Evolutionary conservation across 495 filamentous ascomycete species (phyloP).

Genomic region (Echria macrotheca): DNA sequence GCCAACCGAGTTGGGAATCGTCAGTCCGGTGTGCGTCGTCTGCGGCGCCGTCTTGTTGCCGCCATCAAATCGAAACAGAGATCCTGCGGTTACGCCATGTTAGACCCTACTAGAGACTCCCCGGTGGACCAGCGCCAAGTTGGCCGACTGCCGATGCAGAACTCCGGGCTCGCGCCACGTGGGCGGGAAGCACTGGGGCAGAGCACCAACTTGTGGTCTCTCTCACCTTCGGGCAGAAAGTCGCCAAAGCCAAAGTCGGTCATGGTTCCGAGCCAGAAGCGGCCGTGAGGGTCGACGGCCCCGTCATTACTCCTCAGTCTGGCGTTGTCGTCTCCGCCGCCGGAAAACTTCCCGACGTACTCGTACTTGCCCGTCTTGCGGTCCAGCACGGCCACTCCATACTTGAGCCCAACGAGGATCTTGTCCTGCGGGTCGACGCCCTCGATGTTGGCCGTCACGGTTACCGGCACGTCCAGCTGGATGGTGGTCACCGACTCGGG

Average conservation of each 20-base stretch:
- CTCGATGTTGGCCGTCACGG: constrained; percentile 80
- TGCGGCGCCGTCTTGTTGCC: constrained; percentile 14
- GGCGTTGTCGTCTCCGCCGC: constrained; percentile 40
- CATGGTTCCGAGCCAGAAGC: constrained; percentile 90
- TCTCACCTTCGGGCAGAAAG: constrained; percentile 49
- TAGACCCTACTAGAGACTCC: no score
- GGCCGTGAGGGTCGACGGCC: constrained; percentile 69
- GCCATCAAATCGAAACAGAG: constrained; percentile 35
- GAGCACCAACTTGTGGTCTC: constrained; percentile 9
- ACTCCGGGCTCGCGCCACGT: no score
- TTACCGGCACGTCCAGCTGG: constrained; percentile 62
- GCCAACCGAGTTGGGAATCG: constrained; percentile 83
- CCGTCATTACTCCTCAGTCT: constrained; percentile 72
- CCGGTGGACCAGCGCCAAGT: no score
- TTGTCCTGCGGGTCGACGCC: constrained; percentile 55
- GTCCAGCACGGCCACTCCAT: constrained; percentile 72
- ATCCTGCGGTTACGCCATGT: constrained; percentile 31
- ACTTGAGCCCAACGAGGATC: constrained; percentile 74
- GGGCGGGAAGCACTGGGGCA: constrained; percentile 10
- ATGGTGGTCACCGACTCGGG: constrained; percentile 58
- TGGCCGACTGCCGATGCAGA: no score
- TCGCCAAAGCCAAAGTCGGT: constrained; percentile 60
- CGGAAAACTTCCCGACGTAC: constrained; percentile 37
- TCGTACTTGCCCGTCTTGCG: constrained; percentile 56
- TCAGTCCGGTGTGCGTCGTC: constrained; percentile 33